Percentiles rank a stretch among this genome's conserved stretches.
Conservation (phyloP, 2,329 filamentous ascomycete species). For the Orbilia brochopaga region DNA sequence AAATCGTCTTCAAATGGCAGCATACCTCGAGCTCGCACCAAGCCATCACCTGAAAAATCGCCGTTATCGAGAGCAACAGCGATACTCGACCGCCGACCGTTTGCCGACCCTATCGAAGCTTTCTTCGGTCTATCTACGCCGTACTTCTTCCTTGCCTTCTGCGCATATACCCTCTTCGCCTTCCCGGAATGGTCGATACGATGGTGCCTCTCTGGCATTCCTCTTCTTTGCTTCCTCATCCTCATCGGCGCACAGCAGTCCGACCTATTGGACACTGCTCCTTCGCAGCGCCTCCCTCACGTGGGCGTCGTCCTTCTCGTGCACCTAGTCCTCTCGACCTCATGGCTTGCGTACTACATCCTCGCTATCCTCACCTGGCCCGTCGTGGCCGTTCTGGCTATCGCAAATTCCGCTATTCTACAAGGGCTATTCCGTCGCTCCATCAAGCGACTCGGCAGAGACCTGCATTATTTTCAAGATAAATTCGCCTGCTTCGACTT, state of each 20-base stretch:
- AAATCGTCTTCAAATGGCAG: background rate
- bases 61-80: slow-evolving; percentile 5
- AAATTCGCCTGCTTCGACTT: slow-evolving; percentile 48
- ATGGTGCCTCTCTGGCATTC: slow-evolving; percentile 46
- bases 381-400: slow-evolving; percentile 23
- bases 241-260: slow-evolving; percentile 31
- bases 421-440: slow-evolving; percentile 24
- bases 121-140: slow-evolving; percentile 49
- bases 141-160: slow-evolving; percentile 37
- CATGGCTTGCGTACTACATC: slow-evolving; percentile 39
- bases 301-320: slow-evolving; percentile 16
- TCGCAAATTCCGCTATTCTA: slow-evolving; percentile 27
- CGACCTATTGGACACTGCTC: slow-evolving; percentile 26
- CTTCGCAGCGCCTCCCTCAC: slow-evolving; percentile 28
- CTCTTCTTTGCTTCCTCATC: slow-evolving; percentile 40
- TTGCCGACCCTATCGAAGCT: slow-evolving; percentile 22
- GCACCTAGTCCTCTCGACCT: slow-evolving; percentile 38
- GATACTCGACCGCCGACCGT: background rate
- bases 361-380: slow-evolving; percentile 32
- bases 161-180: slow-evolving; percentile 33
- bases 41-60: background rate
- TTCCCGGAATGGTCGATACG: slow-evolving; percentile 43
- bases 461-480: slow-evolving; percentile 47
- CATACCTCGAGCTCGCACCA: background rate
- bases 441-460: slow-evolving; percentile 25